Evolutionary conservation across 495 filamentous ascomycete species (phyloP), one percentile per base, ranked within the genome.

Genomic region (Penicillium maclennaniae): DNA sequence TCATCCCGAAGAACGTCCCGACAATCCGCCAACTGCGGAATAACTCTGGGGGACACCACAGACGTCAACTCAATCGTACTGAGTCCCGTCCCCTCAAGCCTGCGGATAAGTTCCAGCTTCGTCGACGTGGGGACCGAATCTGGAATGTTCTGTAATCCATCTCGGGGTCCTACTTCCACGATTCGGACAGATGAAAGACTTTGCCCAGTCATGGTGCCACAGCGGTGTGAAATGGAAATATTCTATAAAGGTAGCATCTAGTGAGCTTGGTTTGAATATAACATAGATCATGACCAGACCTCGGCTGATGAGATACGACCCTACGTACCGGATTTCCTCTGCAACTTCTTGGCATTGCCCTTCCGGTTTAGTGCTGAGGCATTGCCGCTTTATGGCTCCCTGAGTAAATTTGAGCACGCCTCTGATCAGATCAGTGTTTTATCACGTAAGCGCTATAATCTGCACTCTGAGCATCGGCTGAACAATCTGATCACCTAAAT

Each of bases 151-250:
- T 78, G 75, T 1, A 77, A 62, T 17, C 75, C 75, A 49, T 77
- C 75, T 10, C 75, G 69, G 17, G 75, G 74, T 0, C 74, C 73
- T 43, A 79, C 76, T 65, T 79, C 74, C 39, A 77, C 67, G 43
- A 79, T 72, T 31, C 64, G 61, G 27, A 76, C 69, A 28, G 46
- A 34, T n/a, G 53, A 48, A 15, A 20, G 15, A 0, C 25, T 23
- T 36, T 31, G 27, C n/a, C 36, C 27, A 0, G 40, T 36, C 50
- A 53, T 53, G 21, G 14, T 23, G 47, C 31, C 31, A 14, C 8
- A 1, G 10, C 3, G 31, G 31, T 34, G 15, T 12, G 10, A 12
- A 9, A 14, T 34, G 23, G 23, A 23, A 5, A 12, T 12, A 4
- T 31, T 14, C 9, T 34, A 34, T 34, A 4, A 12, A 3, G 10